Evolutionary conservation across 2,329 filamentous ascomycete species (phyloP).

Genomic region (Paecilomyces sp.): DNA sequence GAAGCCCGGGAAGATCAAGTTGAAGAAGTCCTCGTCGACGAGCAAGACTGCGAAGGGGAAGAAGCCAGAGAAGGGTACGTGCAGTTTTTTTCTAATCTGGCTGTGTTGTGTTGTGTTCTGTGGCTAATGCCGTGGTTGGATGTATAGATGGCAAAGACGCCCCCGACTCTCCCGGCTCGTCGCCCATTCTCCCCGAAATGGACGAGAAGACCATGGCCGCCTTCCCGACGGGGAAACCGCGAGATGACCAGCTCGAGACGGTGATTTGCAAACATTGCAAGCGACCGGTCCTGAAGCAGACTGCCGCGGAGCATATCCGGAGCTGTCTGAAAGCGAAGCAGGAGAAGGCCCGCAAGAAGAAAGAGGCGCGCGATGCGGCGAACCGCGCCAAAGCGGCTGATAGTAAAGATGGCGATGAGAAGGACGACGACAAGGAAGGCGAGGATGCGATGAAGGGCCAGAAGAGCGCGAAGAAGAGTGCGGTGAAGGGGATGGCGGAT

Average conservation of each 20-base stretch:
- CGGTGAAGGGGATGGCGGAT: conserved; percentile 43
- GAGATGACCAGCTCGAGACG: conserved; percentile 72
- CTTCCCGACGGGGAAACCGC: conserved; percentile 72
- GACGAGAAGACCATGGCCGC: conserved; percentile 70
- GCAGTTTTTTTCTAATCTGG: too few species aligned
- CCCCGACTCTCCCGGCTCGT: conserved; percentile 27
- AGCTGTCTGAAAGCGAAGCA: conserved; percentile 80
- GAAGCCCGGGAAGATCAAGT: conserved; percentile 37
- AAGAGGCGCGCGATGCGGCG: conserved; percentile 64
- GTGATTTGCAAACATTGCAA: conserved; percentile 93
- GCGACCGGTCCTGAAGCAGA: conserved; percentile 70
- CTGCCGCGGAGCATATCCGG: conserved; percentile 71
- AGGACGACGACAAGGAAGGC: conserved; percentile 34
- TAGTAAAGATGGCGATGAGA: conserved; percentile 33
- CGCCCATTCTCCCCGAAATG: conserved; percentile 48
- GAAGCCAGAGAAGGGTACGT: conserved; percentile 13
- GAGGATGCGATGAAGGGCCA: conserved; percentile 47
- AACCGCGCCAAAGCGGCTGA: conserved; percentile 52
- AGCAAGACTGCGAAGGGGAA: conserved; percentile 25
- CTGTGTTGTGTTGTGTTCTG: too few species aligned
- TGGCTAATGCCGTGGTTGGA: too few species aligned
- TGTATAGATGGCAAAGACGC: conserved; percentile 17
- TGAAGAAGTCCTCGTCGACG: conserved; percentile 29
- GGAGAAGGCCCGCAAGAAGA: conserved; percentile 70
- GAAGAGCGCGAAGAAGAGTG: conserved; percentile 60